Percentiles rank a stretch among this genome's conserved stretches.
phyloP scores from a whole-genome alignment of 225 moss, liverwort and hornwort species.

The Pseudisothecium myosuroides region DNA sequence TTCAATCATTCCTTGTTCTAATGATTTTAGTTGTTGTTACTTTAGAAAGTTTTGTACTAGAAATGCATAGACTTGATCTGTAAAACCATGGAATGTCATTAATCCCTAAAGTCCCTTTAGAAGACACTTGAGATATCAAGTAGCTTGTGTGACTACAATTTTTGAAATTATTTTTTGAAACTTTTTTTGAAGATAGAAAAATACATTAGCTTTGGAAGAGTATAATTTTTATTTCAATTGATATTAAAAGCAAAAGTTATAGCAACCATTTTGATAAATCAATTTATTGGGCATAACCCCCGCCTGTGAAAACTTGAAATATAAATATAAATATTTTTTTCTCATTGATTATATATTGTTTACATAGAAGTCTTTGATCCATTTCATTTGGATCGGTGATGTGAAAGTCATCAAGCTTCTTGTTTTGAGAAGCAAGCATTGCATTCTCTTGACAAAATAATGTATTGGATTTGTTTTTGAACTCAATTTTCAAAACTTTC shows the following conservation, averaged over 20 bases:
- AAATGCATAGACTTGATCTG: rapidly evolving
- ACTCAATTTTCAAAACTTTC: too few species aligned
- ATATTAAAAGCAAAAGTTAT: rapidly evolving
- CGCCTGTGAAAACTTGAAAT: rapidly evolving
- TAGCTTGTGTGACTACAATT: rapidly evolving
- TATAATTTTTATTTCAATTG: neutral
- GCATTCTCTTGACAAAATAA: too few species aligned
- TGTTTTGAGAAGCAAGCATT: neutral
- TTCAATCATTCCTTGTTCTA: neutral
- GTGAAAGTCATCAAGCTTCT: neutral
- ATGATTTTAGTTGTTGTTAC: neutral
- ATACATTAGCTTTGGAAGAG: neutral
- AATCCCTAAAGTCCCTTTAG: rapidly evolving
- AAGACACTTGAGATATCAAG: rapidly evolving
- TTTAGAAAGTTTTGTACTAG: neutral
- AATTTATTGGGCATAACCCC: rapidly evolving
- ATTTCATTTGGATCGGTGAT: neutral
- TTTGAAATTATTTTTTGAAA: neutral
- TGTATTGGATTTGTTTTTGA: rapidly evolving
- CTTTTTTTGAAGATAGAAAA: neutral
- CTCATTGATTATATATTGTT: neutral
- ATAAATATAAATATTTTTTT: neutral
- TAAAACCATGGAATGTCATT: neutral
- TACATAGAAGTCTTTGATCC: neutral
- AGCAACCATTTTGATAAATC: rapidly evolving